Conservation (phyloP, 2,329 filamentous ascomycete genomes). For the Taxawa tesnikishii region DNA sequence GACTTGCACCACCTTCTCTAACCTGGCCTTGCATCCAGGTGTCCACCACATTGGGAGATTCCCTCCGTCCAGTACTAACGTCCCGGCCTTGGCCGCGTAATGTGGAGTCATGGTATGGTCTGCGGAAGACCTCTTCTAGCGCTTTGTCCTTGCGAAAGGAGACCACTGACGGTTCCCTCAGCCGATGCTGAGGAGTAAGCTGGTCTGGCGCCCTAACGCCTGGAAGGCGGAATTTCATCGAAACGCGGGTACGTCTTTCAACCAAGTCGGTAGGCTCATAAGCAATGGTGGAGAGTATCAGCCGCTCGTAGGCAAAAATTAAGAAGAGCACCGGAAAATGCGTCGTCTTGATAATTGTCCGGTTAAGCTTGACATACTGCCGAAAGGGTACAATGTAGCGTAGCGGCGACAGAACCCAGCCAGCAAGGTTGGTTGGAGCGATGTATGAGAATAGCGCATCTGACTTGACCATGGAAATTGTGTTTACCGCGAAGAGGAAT, state of each 20-base stretch:
- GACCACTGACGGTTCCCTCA: constrained; percentile 75
- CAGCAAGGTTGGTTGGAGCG: constrained; percentile 80
- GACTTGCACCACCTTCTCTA: constrained; percentile 39
- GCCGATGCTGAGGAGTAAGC: constrained; percentile 57
- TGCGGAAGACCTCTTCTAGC: constrained; percentile 79
- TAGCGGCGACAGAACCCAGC: constrained; percentile 76
- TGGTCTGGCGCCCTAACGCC: constrained; percentile 32
- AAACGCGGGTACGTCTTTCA: constrained; percentile 43
- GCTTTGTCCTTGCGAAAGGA: constrained; percentile 84
- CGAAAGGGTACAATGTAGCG: constrained; percentile 69
- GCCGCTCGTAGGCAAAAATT: constrained; percentile 78
- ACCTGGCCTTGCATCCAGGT: constrained; percentile 75
- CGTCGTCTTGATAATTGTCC: constrained; percentile 81
- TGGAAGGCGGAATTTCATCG: constrained; percentile 3
- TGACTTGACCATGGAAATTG: constrained; percentile 97
- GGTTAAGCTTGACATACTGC: constrained; percentile 73
- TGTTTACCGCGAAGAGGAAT: constrained; percentile 91
- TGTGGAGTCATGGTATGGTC: constrained; percentile 49
- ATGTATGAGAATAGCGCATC: constrained; percentile 91
- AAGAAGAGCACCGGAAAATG: constrained; percentile 78
- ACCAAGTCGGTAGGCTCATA: constrained; percentile 78
- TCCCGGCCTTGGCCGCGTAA: constrained; percentile 39
- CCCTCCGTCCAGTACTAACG: constrained; percentile 44
- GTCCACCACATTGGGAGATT: constrained; percentile 70
- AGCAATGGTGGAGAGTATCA: constrained; percentile 61